Evolutionary conservation across 495 filamentous ascomycete species (phyloP).

Genomic region (Trichoderma reesei): DNA sequence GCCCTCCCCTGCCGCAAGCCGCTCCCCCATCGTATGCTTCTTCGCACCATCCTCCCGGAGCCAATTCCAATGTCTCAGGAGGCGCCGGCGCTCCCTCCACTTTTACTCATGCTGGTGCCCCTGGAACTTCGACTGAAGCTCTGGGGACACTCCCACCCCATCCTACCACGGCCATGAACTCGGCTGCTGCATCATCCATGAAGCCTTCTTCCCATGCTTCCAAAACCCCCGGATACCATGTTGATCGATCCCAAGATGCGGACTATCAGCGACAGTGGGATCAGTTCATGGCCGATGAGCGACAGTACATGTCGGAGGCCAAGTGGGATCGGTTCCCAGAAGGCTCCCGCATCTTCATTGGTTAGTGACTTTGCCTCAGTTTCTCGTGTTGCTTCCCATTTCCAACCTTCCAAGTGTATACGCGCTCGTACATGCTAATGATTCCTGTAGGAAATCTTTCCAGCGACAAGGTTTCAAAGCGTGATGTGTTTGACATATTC

Average conservation of each 20-base stretch:
- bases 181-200: slow-evolving; percentile 6
- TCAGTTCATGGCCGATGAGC: slow-evolving; percentile 69
- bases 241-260: slow-evolving; percentile 15
- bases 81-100: slow-evolving; percentile 23
- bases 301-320: slow-evolving; percentile 73
- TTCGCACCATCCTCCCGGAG: slow-evolving; percentile 11
- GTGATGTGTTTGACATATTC: slow-evolving; percentile 86
- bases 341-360: slow-evolving; percentile 82
- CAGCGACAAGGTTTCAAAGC: slow-evolving; percentile 85
- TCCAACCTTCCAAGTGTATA: background rate
- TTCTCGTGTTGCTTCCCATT: no score
- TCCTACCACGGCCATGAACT: slow-evolving; percentile 43
- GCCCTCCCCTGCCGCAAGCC: slow-evolving; percentile 40
- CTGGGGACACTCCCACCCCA: slow-evolving; percentile 49
- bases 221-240: slow-evolving; percentile 9
- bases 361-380: slow-evolving; percentile 39
- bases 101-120: slow-evolving; percentile 40
- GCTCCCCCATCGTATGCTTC: slow-evolving; percentile 13
- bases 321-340: slow-evolving; percentile 89
- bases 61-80: slow-evolving; percentile 35
- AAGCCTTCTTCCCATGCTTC: slow-evolving; percentile 5
- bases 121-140: slow-evolving; percentile 44
- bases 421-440: slow-evolving; percentile 10
- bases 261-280: slow-evolving; percentile 70
- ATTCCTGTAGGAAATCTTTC: slow-evolving; percentile 69